Conservation (phyloP, 306 rosid genomes). For the Prinsepia uniflora region DNA sequence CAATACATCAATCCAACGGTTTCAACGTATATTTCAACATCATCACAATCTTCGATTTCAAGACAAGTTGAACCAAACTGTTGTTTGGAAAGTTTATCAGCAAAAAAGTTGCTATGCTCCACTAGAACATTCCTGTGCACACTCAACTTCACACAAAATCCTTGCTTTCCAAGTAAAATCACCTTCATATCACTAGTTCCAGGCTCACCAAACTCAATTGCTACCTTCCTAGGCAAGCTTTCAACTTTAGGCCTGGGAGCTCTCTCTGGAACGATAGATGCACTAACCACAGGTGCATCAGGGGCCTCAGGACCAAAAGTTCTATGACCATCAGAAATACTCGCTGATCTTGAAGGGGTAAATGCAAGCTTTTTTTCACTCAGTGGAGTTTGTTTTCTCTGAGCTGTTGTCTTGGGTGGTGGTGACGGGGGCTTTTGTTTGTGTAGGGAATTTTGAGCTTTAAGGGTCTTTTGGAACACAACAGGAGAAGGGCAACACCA, state of each 20-base stretch:
- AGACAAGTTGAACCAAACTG: constrained; percentile 45
- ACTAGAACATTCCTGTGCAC: constrained; percentile 65
- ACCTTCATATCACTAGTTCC: constrained; percentile 80
- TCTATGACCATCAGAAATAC: constrained; percentile 51
- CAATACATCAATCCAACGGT: constrained; percentile 93
- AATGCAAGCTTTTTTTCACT: constrained; percentile 50
- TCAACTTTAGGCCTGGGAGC: constrained; percentile 57
- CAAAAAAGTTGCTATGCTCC: constrained; percentile 60
- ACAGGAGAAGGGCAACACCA: constrained; percentile 97
- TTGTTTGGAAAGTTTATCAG: constrained; percentile 54
- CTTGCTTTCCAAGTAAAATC: constrained; percentile 73
- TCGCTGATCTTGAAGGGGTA: constrained; percentile 47
- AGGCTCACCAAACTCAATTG: constrained; percentile 92
- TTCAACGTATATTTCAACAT: constrained; percentile 86
- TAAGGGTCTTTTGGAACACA: constrained; percentile 76
- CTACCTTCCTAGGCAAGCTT: constrained; percentile 73
- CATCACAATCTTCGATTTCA: constrained; percentile 77
- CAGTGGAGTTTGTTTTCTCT: constrained; percentile 38
- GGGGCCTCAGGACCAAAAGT: constrained; percentile 44
- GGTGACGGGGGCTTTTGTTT: constrained; percentile 75
- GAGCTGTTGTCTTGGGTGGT: constrained; percentile 44
- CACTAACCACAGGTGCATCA: constrained; percentile 38
- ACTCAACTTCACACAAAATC: constrained; percentile 85
- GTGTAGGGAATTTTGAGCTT: constrained; percentile 63
- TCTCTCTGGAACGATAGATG: constrained; percentile 55